Evolutionary conservation across 2,329 filamentous ascomycete species (phyloP), one percentile per base, ranked within the genome.

Genomic region (Proliferodiscus dingleyae): DNA sequence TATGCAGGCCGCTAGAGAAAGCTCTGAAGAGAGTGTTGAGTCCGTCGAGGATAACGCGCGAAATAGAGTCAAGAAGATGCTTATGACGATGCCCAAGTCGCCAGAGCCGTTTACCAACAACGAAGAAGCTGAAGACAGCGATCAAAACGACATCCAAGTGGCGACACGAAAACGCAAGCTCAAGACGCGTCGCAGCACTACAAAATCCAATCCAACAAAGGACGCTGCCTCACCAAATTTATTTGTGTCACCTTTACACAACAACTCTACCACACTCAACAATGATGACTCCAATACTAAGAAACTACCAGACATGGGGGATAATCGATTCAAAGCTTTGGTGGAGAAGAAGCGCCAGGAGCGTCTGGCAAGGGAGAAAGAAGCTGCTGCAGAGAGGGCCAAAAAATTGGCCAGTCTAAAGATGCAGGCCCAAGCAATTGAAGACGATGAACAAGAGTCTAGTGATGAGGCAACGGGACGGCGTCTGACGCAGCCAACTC

Each of bases 281-380:
- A 47, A 46, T 43, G 23, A 41, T 52, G 45, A 24, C 43, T 46
- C 59, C 30, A 56, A 61, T 32, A 56, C 57, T 2, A 70, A 67
- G 2, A 75, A 78, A 18, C 47, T 78, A 1, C 71, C 77, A 5
- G 51, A 9, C 51, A 66, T 43, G 69, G 32, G 74, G 49, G 76
- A 80, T 39, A 71, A 77, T 32, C 79, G 83, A 4, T 83, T 95
- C 58, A 72, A 81, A 50, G 85, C 83, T 6, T 76, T 94, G 0
- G 77, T 93, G 9, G 80, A 81, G 37, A 78, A 80, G 57, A 93
- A 91, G 60, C 78, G 82, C 40, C 75, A 82, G 51, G 84, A 93
- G 61, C 77, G 84, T 6, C 68, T 82, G 28, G 83, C 78, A 3
- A 80, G 74, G 41, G 84, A 93, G 57, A 79, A 77, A 16, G 74